phyloP scores from a whole-genome alignment of 805 yeast genomes.

The Ogataea nonfermentans region DNA sequence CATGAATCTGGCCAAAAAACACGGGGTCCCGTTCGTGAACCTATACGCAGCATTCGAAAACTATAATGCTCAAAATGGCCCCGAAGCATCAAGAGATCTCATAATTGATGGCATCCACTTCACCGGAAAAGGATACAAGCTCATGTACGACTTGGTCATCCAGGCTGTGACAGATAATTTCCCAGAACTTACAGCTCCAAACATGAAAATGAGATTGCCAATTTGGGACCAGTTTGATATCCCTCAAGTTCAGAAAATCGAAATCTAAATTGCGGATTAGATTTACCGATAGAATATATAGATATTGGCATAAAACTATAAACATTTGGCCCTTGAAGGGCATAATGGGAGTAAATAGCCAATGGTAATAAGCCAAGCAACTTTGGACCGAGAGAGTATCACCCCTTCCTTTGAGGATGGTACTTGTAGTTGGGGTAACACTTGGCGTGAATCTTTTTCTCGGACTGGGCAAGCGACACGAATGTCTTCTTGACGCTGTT shows the following conservation, averaged over 20 bases:
- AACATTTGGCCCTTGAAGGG: not conserved
- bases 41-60: conserved; percentile 44
- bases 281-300: conserved; percentile 1
- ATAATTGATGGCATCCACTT: conserved; percentile 48
- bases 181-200: conserved; percentile 33
- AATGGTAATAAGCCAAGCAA: not conserved
- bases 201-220: conserved; percentile 22
- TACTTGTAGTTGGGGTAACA: conserved; percentile 45
- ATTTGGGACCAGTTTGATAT: conserved; percentile 20
- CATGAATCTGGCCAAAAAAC: conserved; percentile 42
- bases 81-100: conserved; percentile 21
- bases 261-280: conserved; percentile 1
- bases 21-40: conserved; percentile 55
- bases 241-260: conserved; percentile 12
- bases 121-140: conserved; percentile 37
- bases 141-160: conserved; percentile 37
- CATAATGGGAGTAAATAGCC: not conserved
- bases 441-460: conserved; percentile 40
- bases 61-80: conserved; percentile 12
- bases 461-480: conserved; percentile 37
- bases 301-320: not conserved
- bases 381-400: not conserved
- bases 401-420: conserved; percentile 36
- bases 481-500: conserved; percentile 37
- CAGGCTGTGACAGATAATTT: conserved; percentile 30